Base-by-base conservation (phyloP, 1,284 basidiomycete genomes). In the Pterulicium gracile region DNA sequence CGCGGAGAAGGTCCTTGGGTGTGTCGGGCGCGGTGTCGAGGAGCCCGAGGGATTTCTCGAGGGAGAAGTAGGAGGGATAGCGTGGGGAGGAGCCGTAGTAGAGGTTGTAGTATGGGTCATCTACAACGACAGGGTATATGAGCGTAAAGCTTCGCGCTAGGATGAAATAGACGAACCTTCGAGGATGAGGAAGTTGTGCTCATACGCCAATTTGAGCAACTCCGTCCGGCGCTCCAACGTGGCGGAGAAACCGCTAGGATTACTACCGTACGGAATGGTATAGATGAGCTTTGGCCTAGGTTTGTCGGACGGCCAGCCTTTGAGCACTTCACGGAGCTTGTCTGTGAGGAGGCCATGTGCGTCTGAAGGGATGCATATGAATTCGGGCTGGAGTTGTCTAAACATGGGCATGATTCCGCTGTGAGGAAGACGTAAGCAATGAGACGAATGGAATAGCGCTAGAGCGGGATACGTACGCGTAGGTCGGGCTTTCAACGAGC, bases 401-500 rank as follows among this genome's bases (percentile, higher is more conserved):
- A 88, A 77, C 53, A 84, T 72, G 1, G 81, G 77, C 45, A 83
- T 67, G 32, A 81, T 73, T 24, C 80, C 81, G 35, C 81, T 84
- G 52, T 39, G 43, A 41, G 34, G 14, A 41, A 20, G n/a, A 49
- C 3, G 32, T 27, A 18, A 43, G 24, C 44, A 46, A 39, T 21
- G 51, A 46, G 23, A 50, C 49, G 42, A 52, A 49, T 45, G 49
- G 50, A 49, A 46, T 49, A 40, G 10, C 41, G 49, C 47, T n/a
- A 41, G 47, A 42, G 43, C 43, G 23, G 24, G 32, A 24, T 43
- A 55, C 79, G 58, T 54, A 86, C 82, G 88, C 81, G 61, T 96
- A 97, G 19, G 85, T 80, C 0, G 93, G 93, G 2, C 81, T 78
- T 61, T 97, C 93, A 36, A 95, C 73, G 32, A 96, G 69, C 34